Evolutionary conservation across 2,329 filamentous ascomycete genomes (phyloP).

Genomic region (Claviceps paspali): DNA sequence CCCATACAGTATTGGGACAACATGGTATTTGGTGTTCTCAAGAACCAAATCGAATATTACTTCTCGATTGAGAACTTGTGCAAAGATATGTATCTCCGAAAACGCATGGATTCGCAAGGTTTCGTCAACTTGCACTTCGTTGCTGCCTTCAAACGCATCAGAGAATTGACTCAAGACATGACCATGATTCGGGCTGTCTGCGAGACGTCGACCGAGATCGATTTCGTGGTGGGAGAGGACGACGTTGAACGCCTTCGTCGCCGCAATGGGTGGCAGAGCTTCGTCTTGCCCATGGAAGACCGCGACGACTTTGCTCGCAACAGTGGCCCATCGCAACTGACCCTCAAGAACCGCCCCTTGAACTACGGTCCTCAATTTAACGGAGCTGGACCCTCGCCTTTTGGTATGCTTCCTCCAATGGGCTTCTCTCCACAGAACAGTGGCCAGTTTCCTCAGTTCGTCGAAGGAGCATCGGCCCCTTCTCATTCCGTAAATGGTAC

Average conservation of each 20-base stretch:
- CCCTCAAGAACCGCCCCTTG: conserved; percentile 20
- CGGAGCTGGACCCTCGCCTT: conserved; percentile 17
- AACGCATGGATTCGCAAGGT: conserved; percentile 88
- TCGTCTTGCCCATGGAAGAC: conserved; percentile 56
- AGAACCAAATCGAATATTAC: conserved; percentile 67
- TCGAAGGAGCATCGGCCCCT: conserved; percentile 16
- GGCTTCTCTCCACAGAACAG: conserved; percentile 15
- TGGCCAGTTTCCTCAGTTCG: conserved; percentile 15
- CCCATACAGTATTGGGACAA: conserved; percentile 38
- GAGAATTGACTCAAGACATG: conserved; percentile 36
- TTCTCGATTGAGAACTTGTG: conserved; percentile 92
- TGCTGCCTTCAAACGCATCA: conserved; percentile 65
- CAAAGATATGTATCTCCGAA: conserved; percentile 80
- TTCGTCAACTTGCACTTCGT: conserved; percentile 74
- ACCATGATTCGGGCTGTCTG: conserved; percentile 63
- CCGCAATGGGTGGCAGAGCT: conserved; percentile 63
- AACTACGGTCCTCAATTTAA: conserved; percentile 16
- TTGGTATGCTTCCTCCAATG: conserved; percentile 15
- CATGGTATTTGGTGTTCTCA: conserved; percentile 26
- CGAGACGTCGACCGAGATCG: conserved; percentile 54
- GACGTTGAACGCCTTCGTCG: conserved; percentile 64
- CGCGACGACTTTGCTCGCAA: conserved; percentile 61
- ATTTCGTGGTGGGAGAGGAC: conserved; percentile 62
- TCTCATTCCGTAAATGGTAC: conserved; percentile 23
- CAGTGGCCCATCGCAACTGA: conserved; percentile 40